These are phyloP conservation scores for Pyrrhoderma lamaoense DNA, from an alignment of 1,284 basidiomycete species.

Conservation along the genomic window DNA sequence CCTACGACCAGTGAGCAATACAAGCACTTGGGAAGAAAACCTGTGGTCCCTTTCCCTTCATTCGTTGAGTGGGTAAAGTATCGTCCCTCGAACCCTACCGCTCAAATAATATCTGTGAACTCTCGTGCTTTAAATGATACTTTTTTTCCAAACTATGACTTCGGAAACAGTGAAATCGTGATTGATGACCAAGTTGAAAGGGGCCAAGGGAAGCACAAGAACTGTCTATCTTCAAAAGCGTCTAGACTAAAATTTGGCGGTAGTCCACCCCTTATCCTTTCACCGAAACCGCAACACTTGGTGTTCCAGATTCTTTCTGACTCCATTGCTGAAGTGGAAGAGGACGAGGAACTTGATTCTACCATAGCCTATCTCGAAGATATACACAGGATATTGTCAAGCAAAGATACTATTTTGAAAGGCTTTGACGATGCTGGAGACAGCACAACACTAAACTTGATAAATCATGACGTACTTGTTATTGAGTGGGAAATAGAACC, in stretches of 20 bases:
- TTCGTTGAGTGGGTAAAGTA: slow-evolving; percentile 32
- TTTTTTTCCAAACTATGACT: not conserved
- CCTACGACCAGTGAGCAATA: slow-evolving; percentile 5
- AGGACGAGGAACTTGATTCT: not conserved
- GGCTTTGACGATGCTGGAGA: not conserved
- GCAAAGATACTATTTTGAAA: not conserved
- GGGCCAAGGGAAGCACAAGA: slow-evolving; percentile 6
- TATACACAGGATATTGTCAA: not conserved
- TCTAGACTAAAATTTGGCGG: slow-evolving; percentile 1
- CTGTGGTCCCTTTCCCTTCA: slow-evolving; percentile 27
- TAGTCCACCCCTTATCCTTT: not conserved
- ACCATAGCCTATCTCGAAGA: not conserved
- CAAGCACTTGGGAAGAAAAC: not conserved
- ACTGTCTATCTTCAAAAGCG: slow-evolving; percentile 5
- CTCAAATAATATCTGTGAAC: slow-evolving; percentile 22
- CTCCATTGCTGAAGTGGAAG: not conserved
- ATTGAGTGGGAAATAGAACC: slow-evolving; percentile 6
- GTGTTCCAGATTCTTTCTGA: not conserved
- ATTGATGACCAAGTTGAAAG: slow-evolving; percentile 1
- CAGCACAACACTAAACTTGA: not conserved
- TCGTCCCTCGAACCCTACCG: slow-evolving; percentile 23
- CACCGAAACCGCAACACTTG: not conserved
- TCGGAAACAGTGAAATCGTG: not conserved
- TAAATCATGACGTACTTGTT: slow-evolving; percentile 4
- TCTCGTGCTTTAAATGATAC: slow-evolving; percentile 11